Percentiles rank a stretch among this genome's conserved stretches.
Evolutionary conservation across 495 filamentous ascomycete genomes (phyloP).

Genomic region (Tuber magnatum): DNA sequence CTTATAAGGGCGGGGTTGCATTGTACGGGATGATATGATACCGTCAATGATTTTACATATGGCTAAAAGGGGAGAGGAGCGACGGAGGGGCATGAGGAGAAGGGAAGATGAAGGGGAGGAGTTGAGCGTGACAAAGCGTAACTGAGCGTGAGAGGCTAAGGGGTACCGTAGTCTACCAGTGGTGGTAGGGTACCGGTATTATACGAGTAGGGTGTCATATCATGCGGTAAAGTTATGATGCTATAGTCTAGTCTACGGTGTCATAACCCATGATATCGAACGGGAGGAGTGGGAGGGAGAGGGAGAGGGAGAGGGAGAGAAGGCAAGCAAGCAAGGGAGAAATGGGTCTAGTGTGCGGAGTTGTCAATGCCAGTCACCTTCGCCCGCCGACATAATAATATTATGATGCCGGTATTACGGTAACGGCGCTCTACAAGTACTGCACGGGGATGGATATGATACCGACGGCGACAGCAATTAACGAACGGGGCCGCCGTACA

Average conservation of each 20-base stretch:
- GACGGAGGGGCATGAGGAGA: too few species aligned
- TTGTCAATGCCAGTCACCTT: background rate
- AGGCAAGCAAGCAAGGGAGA: background rate
- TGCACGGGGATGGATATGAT: too few species aligned
- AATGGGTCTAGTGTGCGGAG: background rate
- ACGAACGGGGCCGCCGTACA: background rate
- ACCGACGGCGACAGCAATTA: background rate
- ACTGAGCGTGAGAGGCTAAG: background rate
- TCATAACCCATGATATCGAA: background rate
- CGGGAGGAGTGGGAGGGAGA: background rate
- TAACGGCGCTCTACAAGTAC: too few species aligned
- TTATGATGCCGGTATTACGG: too few species aligned
- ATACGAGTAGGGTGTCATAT: too few species aligned
- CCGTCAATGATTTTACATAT: slow-evolving; percentile 1
- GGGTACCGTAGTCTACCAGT: too few species aligned
- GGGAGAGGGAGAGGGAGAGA: background rate
- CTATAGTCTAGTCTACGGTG: background rate
- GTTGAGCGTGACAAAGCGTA: background rate
- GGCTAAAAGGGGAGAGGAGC: background rate
- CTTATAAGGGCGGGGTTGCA: background rate
- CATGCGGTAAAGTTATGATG: background rate
- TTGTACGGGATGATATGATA: background rate
- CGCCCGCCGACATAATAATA: background rate
- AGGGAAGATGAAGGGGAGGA: background rate
- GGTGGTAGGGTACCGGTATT: too few species aligned